These are phyloP conservation scores for Termitomyces sp. DNA, from an alignment of 1,284 basidiomycete genomes.

Conservation along the genomic window DNA sequence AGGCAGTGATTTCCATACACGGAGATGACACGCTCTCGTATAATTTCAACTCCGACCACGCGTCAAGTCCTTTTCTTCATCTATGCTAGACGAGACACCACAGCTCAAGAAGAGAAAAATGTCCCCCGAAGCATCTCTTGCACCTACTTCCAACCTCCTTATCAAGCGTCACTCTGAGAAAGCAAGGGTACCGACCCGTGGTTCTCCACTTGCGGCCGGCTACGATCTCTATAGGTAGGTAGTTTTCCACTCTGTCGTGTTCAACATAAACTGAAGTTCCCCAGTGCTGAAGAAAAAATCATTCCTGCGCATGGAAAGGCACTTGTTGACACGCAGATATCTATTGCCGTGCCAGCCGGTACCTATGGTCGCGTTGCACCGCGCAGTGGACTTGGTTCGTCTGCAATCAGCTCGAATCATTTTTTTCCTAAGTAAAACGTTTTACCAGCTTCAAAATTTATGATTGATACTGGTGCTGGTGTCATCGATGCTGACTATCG, in stretches of 20 bases:
- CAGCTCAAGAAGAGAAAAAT: slow-evolving; percentile 58
- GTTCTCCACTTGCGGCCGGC: slow-evolving; percentile 83
- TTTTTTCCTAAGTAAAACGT: slow-evolving; percentile 1
- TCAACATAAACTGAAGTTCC: neutral
- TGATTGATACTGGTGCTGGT: slow-evolving; percentile 95
- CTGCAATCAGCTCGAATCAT: neutral
- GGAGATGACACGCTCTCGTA: slow-evolving; percentile 19
- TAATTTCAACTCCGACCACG: slow-evolving; percentile 30
- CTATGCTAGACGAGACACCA: slow-evolving; percentile 27
- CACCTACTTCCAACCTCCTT: slow-evolving; percentile 55
- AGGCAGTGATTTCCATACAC: slow-evolving; percentile 8
- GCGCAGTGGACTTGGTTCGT: slow-evolving; percentile 85
- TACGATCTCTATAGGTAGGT: slow-evolving; percentile 89
- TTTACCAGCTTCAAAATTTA: slow-evolving; percentile 85
- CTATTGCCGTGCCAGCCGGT: slow-evolving; percentile 86
- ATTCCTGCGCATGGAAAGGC: slow-evolving; percentile 87
- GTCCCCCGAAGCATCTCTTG: slow-evolving; percentile 29
- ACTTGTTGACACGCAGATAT: slow-evolving; percentile 85
- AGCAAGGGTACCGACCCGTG: slow-evolving; percentile 84
- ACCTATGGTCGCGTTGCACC: slow-evolving; percentile 97
- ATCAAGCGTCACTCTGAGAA: slow-evolving; percentile 83
- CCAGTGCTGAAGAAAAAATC: slow-evolving; percentile 70
- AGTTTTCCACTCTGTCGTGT: neutral
- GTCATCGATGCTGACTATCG: slow-evolving; percentile 97
- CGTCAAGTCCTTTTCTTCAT: slow-evolving; percentile 19